Base-by-base conservation (phyloP, 163 green algal species). In the Smithsoniella earleae region DNA sequence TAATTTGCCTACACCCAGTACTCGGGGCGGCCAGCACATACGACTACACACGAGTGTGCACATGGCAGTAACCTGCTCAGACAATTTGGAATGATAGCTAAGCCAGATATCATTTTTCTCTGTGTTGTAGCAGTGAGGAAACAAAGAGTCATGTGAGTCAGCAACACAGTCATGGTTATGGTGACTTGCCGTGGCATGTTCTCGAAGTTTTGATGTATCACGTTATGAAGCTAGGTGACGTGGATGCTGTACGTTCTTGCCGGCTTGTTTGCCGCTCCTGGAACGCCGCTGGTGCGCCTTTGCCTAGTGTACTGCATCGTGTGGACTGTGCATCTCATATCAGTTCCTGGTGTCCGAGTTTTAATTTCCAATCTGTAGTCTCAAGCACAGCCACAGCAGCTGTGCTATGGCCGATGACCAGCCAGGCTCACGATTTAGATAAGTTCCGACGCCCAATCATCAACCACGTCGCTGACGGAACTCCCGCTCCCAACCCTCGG, bases 101-200 rank as follows among this genome's bases (percentile, higher is more conserved):
- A n/a, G n/a, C n/a, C n/a, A n/a, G n/a, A n/a, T n/a, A n/a, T n/a
- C n/a, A n/a, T n/a, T n/a, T n/a, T n/a, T n/a, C n/a, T n/a, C n/a
- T n/a, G n/a, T n/a, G n/a, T n/a, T n/a, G n/a, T n/a, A n/a, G n/a
- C n/a, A n/a, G n/a, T n/a, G n/a, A n/a, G n/a, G n/a, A n/a, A n/a
- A n/a, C n/a, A n/a, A n/a, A n/a, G n/a, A n/a, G n/a, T n/a, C n/a
- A n/a, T n/a, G n/a, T n/a, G n/a, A n/a, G n/a, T n/a, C n/a, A n/a
- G n/a, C n/a, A n/a, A n/a, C n/a, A n/a, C n/a, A n/a, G n/a, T 10
- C 49, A 64, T 64, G 49, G 49, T 10, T 64, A 36, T 1, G 49
- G 49, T 27, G 49, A 64, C 13, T 27, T 64, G 13, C 49, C 49
- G 6, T 64, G 49, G 49, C 49, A 64, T 64, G 49, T 64, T 10